Base-by-base conservation (phyloP, 306 rosid species). In the Mimosa pudica region DNA sequence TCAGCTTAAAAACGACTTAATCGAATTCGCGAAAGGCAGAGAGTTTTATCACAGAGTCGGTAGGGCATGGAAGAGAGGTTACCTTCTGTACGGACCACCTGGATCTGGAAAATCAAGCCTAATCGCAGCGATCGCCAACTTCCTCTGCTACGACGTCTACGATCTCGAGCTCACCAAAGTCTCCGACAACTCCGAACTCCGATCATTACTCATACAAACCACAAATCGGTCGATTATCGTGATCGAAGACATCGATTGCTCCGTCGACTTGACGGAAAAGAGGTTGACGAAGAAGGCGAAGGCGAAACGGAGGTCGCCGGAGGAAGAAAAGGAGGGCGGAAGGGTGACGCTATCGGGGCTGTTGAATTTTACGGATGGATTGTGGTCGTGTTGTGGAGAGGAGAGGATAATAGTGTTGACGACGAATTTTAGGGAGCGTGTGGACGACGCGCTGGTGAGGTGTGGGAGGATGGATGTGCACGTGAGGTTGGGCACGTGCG, bases 381-480 rank as follows among this genome's bases (percentile, higher is more conserved):
- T 93, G 24, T 93, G 98, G 98, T 91, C 97, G 0, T 87, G 98
- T 3, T 91, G 98, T 17, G 97, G 98, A 7, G 97, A 91, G 18
- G 98, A 93, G 84, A 88, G 91, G 83, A 77, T 93, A 55, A 90
- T 93, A 7, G 90, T 93, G 16, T 93, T 93, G 74, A 93, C 98
- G 0, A 93, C 98, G 0, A 93, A 93, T 73, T 86, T 87, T 48
- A 74, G 89, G 33, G 95, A 90, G 9, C 91, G 86, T 14, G 93
- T 93, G 61, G 98, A 93, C 73, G 93, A 95, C 1, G 98, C 97
- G 10, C 66, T 93, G 6, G 88, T 93, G 24, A 83, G 98, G 13
- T 93, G 93, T 8, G 98, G 98, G 2, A 81, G 98, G 13, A 93
- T 93, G 98, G 98, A 93, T 79, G 90, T 93, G 58, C 97, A 93